phyloP scores from a whole-genome alignment of 208 protist genomes.

The Leishmania turanica region DNA sequence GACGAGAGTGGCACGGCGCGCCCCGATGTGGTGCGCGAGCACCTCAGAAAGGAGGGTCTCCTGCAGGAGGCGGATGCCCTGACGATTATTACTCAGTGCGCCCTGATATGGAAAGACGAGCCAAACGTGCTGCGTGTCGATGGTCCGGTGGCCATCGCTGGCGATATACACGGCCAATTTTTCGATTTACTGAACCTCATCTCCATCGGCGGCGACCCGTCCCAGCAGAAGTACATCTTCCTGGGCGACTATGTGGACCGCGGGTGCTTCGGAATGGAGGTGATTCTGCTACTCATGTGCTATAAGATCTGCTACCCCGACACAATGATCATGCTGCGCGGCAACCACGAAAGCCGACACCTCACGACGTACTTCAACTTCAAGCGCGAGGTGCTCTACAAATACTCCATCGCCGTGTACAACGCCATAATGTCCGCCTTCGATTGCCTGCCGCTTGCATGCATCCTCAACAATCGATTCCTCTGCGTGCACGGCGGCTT shows the following conservation, averaged over 20 bases:
- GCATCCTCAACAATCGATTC: constrained; percentile 85
- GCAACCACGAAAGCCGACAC: constrained; percentile 98
- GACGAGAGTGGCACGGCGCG: constrained; percentile 52
- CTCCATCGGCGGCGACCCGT: constrained; percentile 91
- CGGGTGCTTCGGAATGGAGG: constrained; percentile 90
- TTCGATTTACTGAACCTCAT: constrained; percentile 97
- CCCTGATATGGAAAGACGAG: constrained; percentile 80
- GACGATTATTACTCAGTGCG: constrained; percentile 70
- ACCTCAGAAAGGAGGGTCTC: constrained; percentile 82
- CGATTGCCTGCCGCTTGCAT: constrained; percentile 93
- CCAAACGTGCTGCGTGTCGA: constrained; percentile 84
- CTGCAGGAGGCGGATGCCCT: constrained; percentile 76
- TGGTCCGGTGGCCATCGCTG: constrained; percentile 83
- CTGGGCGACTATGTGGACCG: constrained; percentile 97
- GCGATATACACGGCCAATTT: constrained; percentile 98
- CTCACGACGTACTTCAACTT: constrained; percentile 98
- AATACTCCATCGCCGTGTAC: constrained; percentile 90
- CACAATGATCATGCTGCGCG: constrained; percentile 94
- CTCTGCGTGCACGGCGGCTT: constrained; percentile 96
- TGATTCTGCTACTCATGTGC: constrained; percentile 93
- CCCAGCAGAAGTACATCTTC: constrained; percentile 93
- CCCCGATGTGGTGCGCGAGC: constrained; percentile 60
- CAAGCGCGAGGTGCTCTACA: constrained; percentile 94
- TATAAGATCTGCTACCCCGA: constrained; percentile 95
- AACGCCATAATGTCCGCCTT: constrained; percentile 93